A percentile compares a stretch with the other conserved stretches of the same genome.
phyloP scores from a whole-genome alignment of 768 basidiomycete species.

The Hygrocybe punicea region DNA sequence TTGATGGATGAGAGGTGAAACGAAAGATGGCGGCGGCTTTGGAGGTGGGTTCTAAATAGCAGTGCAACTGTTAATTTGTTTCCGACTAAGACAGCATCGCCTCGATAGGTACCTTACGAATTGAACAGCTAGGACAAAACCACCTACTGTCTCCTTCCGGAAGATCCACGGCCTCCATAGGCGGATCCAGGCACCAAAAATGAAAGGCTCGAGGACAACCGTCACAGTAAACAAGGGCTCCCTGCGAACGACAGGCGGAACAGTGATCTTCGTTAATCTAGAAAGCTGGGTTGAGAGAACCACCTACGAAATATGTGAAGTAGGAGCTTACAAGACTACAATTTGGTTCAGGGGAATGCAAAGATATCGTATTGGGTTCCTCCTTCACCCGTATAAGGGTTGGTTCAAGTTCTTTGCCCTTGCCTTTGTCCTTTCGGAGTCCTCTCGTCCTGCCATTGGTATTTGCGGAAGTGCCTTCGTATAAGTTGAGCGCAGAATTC shows the following conservation, averaged over 20 bases:
- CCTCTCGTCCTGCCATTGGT: slow-evolving; percentile 31
- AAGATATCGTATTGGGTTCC: slow-evolving; percentile 45
- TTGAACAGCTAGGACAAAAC: slow-evolving; percentile 72
- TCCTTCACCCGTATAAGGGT: slow-evolving; percentile 47
- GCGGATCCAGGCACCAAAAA: slow-evolving; percentile 94
- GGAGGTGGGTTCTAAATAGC: slow-evolving; percentile 58
- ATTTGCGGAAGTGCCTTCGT: slow-evolving; percentile 30
- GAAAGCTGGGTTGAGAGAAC: slow-evolving; percentile 20
- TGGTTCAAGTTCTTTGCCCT: slow-evolving; percentile 47
- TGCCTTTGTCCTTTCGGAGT: slow-evolving; percentile 51
- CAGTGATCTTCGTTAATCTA: slow-evolving; percentile 76
- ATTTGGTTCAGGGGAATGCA: slow-evolving; percentile 47
- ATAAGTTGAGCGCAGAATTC: slow-evolving; percentile 48
- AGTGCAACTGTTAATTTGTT: slow-evolving; percentile 3
- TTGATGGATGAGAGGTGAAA: slow-evolving; percentile 70
- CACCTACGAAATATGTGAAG: slow-evolving; percentile 2
- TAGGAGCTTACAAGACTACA: slow-evolving; percentile 38
- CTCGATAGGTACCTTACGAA: slow-evolving; percentile 54
- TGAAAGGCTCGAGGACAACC: slow-evolving; percentile 96
- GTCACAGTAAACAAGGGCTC: slow-evolving; percentile 92
- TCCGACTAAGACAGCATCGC: background rate
- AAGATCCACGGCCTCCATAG: slow-evolving; percentile 75
- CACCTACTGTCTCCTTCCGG: slow-evolving; percentile 74
- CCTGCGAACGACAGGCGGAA: slow-evolving; percentile 76
- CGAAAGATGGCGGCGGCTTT: slow-evolving; percentile 62